phyloP scores from a whole-genome alignment of 192 early-diverging fungal species.

The Spizellomyces sp. region DNA sequence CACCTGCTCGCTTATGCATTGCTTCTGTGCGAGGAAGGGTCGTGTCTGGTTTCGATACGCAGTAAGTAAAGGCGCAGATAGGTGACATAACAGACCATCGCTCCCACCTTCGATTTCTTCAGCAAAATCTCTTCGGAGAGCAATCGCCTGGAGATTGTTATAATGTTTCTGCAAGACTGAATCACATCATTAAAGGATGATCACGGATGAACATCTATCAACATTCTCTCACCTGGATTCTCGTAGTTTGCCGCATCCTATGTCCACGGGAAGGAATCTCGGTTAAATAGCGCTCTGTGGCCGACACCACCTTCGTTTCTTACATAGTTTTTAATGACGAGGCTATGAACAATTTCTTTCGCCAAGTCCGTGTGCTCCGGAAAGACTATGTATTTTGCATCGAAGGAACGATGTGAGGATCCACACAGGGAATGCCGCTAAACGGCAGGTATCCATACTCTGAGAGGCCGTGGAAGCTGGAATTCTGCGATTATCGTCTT shows the following conservation, averaged over 20 bases:
- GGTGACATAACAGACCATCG: background rate
- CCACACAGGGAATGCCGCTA: no score
- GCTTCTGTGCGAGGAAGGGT: constrained; percentile 30
- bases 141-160: constrained; percentile 51
- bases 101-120: constrained; percentile 43
- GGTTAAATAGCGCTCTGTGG: no score
- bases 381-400: no score
- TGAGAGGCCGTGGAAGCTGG: no score
- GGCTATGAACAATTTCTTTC: constrained; percentile 12
- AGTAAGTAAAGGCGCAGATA: no score
- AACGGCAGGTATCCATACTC: no score
- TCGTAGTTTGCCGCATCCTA: constrained; percentile 33
- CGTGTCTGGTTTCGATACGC: constrained; percentile 16
- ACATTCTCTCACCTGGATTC: constrained; percentile 36
- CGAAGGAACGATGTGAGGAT: no score
- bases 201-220: background rate
- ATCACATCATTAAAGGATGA: background rate
- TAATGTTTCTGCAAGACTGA: constrained; percentile 51
- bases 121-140: constrained; percentile 35
- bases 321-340: background rate
- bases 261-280: no score
- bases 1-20: constrained; percentile 25
- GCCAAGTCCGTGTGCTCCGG: no score
- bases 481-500: constrained; percentile 67
- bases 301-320: no score